Base-by-base conservation (phyloP, 805 yeast species). In the Pichia cephalocereana region DNA sequence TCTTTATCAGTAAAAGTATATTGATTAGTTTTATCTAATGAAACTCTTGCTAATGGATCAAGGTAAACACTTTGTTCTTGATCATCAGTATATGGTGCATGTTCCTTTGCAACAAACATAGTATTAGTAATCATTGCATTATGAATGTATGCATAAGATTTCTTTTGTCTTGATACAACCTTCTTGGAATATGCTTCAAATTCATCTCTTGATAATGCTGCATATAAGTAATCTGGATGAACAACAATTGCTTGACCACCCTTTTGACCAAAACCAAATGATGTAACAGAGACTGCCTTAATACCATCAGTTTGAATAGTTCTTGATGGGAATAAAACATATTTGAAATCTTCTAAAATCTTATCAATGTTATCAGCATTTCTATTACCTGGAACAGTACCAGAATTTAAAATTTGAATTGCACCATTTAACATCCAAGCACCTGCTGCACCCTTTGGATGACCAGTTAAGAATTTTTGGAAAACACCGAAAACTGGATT, bases 381-480 rank as follows among this genome's bases (percentile, higher is more conserved):
- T 71, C 97, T 82, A 79, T 93, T 93, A 69, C 99, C 99, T 59
- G 99, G 55, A 59, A 93, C 96, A 61, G 90, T 63, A 70, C 99
- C 98, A 61, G 86, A 69, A 73, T 87, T 85, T 67, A 93, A 75
- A 58, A 90, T 82, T 75, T 93, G 99, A 58, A 93, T 73, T 49
- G 88, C 96, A 71, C 99, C 99, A 70, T 93, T 95, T 79, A 93
- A 73, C 99, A 93, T 93, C 99, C 99, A 93, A 50, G 99, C 98
- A 78, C 97, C 99, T 50, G 99, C 99, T 61, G 99, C 99, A 80
- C 99, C 99, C 86, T 93, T 93, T 62, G 99, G 99, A 76, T 93
- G 99, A 72, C 99, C 99, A 61, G 99, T 93, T 65, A 93, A 80
- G 81, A 79, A 93, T 72, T 93, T 93, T 74, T 93, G 99, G 96